Base-by-base conservation (phyloP, 2,329 filamentous ascomycete genomes). In the Trichoderma sp. region DNA sequence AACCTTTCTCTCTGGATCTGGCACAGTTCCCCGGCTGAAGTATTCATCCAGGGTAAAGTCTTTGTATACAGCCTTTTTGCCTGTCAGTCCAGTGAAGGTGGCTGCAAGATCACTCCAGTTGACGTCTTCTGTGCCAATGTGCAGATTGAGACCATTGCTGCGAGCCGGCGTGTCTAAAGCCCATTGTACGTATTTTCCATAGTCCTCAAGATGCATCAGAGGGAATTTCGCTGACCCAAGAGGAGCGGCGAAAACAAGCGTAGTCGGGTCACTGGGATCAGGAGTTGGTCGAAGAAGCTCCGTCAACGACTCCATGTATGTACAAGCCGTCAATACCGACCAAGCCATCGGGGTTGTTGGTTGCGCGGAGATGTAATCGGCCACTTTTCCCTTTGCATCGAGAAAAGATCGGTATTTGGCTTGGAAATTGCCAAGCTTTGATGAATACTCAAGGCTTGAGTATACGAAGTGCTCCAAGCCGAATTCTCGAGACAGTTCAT, bases 331-430 rank as follows among this genome's bases (percentile, higher is more conserved):
- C 12, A 67, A 24, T 1, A 67, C 64, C 6, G 47, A 30, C 64
- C 64, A 67, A 1, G 64, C 64, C 64, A 67, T 67, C 5, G 64
- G 47, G 3, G 47, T 8, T 26, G 64, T 67, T 18, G 64, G 4
- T n/a, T 67, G 64, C 1, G 64, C 64, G n/a, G 64, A 56, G n/a
- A 67, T 57, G 14, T 67, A 67, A 24, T 67, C 64, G 1, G 30
- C 64, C 15, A 67, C 64, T 56, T 67, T 67, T 11, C 26, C 64
- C 30, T 67, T 67, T 18, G 34, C 64, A 28, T 67, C 64, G 3
- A 67, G 12, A 3, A 39, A 39, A 4, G 21, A 57, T 11, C 64
- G 28, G 8, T 67, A 67, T 12, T 67, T 67, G 6, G 64, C 1
- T 14, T 67, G 21, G 15, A 34, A 67, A 15, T 67, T 14, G n/a